These are phyloP conservation scores for Coniochaeta hoffmannii DNA, from an alignment of 2,329 filamentous ascomycete species.

Conservation along the genomic window DNA sequence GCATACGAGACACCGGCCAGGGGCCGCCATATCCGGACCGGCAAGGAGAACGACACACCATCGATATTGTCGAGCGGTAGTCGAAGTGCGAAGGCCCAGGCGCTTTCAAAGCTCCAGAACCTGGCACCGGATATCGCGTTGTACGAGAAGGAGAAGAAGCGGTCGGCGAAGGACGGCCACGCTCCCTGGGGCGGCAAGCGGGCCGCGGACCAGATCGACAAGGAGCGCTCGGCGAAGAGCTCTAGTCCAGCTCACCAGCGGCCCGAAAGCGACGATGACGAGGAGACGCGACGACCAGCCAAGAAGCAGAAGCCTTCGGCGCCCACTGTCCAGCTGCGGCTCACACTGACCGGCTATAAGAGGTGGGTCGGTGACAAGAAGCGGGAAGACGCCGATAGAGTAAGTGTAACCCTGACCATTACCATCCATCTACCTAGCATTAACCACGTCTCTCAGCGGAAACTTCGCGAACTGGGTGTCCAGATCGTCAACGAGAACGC, in stretches of 20 bases:
- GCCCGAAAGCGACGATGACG: slow-evolving; percentile 28
- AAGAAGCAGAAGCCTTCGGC: slow-evolving; percentile 59
- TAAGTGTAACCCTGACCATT: slow-evolving; percentile 33
- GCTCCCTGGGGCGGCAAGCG: slow-evolving; percentile 56
- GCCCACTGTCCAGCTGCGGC: slow-evolving; percentile 44
- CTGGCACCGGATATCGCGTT: slow-evolving; percentile 78
- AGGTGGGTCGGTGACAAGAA: slow-evolving; percentile 68
- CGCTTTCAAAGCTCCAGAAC: slow-evolving; percentile 66
- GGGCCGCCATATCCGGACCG: slow-evolving; percentile 42
- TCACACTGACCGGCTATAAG: slow-evolving; percentile 79
- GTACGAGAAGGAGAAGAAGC: slow-evolving; percentile 91
- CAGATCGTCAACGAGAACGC: slow-evolving; percentile 68
- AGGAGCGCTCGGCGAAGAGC: slow-evolving; percentile 28
- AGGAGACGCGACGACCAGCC: slow-evolving; percentile 42
- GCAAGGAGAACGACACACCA: slow-evolving; percentile 81
- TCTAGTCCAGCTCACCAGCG: slow-evolving; percentile 28
- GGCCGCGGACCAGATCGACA: slow-evolving; percentile 51
- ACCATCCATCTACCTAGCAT: slow-evolving; percentile 4
- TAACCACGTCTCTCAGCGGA: slow-evolving; percentile 48
- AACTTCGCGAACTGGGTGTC: slow-evolving; percentile 77
- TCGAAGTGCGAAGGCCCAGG: slow-evolving; percentile 82
- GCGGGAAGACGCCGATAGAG: slow-evolving; percentile 74
- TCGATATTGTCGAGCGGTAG: slow-evolving; percentile 59
- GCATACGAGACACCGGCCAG: slow-evolving; percentile 32
- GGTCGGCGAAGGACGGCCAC: slow-evolving; percentile 41